Evolutionary conservation across 305 asterid species (phyloP), one percentile per base, ranked within the genome.

Genomic region (Ajuga reptans): DNA sequence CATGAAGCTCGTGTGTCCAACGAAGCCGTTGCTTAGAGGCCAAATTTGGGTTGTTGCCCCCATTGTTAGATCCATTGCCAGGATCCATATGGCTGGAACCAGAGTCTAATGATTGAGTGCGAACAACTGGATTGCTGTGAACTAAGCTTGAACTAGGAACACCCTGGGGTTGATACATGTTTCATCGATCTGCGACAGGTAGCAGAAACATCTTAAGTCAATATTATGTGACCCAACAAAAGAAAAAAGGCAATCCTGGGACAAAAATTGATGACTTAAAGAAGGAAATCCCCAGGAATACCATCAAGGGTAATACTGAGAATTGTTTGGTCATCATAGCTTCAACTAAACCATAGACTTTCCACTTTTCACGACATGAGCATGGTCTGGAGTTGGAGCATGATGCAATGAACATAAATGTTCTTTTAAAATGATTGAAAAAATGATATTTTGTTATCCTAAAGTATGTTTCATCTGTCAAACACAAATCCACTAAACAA

Each of bases 1-100:
- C 96, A 36, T 89, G 96, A 75, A 89, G 96, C 72, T 89, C 95
- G 27, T 87, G 88, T 47, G 95, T 89, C 96, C 96, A 89, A 15
- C 95, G 96, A 68, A 89, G 92, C 64, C 96, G 86, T 64, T 87
- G 95, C 79, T 83, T 89, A 8, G 96, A 89, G 15, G 95, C 85
- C 57, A 86, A 76, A 80, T 75, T 87, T 34, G 83, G 66, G 71
- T 76, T 86, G 79, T 11, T 86, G 78, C 74, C 70, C 65, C 16
- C 82, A 71, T 66, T 80, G 78, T 77, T 80, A 65, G 77, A 78
- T 63, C 92, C 89, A 64, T 72, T 60, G 8, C 12, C 34, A 18
- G 84, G 79, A 57, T 83, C 96, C 88, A 85, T 86, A 55, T 76
- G 10, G 46, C 82, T 66, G 46, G 75, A 77, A 71, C 77, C 81